Evolutionary conservation across 1,139 yeast genomes (phyloP).

Genomic region (Zygoascus hellenicus): DNA sequence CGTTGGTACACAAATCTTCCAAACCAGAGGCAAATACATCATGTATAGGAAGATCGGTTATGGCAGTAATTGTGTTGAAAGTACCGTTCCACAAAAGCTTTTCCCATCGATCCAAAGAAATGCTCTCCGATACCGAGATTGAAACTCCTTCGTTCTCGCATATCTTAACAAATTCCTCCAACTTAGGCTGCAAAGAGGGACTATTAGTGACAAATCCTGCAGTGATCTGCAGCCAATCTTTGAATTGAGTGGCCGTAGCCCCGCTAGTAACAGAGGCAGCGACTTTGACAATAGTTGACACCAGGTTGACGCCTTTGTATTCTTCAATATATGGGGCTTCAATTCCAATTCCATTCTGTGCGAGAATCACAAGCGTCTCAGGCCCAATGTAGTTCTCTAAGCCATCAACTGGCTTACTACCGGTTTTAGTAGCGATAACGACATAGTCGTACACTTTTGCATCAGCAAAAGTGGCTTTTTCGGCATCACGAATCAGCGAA

Average conservation of each 20-base stretch:
- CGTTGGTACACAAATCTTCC: conserved; percentile 12
- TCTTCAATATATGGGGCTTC: conserved; percentile 20
- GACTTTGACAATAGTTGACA: conserved; percentile 20
- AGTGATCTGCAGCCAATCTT: conserved; percentile 9
- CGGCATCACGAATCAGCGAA: conserved; percentile 6
- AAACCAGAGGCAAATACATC: conserved; percentile 16
- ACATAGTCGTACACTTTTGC: conserved; percentile 16
- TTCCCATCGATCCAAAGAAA: conserved; percentile 20
- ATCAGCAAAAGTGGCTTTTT: conserved; percentile 15
- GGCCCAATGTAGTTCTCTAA: conserved; percentile 18
- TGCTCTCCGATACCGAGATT: conserved; percentile 13
- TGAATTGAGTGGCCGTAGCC: conserved; percentile 13
- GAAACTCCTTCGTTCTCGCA: conserved; percentile 14
- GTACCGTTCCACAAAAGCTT: conserved; percentile 26
- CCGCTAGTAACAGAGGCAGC: conserved; percentile 17
- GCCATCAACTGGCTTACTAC: conserved; percentile 15
- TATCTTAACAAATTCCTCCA: conserved; percentile 11
- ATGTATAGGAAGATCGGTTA: conserved; percentile 16
- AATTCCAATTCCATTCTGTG: conserved; percentile 26
- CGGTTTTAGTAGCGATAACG: conserved; percentile 20
- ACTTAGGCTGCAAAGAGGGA: conserved; percentile 7
- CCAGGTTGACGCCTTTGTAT: conserved; percentile 20
- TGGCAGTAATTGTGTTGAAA: conserved; percentile 21
- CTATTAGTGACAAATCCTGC: conserved; percentile 18
- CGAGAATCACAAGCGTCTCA: conserved; percentile 17